Base-by-base conservation (phyloP, 192 early-diverging fungal species). In the Chytriomyces confervae region DNA sequence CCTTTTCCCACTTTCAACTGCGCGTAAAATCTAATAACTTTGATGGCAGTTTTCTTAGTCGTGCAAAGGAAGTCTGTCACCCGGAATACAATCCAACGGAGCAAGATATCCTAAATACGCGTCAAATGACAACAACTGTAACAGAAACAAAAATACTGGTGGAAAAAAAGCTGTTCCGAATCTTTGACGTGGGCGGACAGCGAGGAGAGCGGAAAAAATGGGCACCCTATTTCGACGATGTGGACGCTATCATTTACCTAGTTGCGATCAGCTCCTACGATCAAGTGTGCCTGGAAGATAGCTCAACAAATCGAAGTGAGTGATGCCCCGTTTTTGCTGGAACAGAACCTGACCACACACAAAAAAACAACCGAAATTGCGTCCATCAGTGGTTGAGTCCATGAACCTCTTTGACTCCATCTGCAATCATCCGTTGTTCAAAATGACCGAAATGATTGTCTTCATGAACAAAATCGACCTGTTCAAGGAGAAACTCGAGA, bases 1-100 rank as follows among this genome's bases (percentile, higher is more conserved):
- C n/a, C 24, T 49, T n/a, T 57, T 74, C 47, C 62, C 66, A 53
- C n/a, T 72, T 85, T 50, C 74, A n/a, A 16, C 18, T 49, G 18
- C 11, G 16, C 6, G 6, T 23, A 13, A 50, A 29, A 20, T 18
- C 61, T 60, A 44, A 76, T 77, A 43, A 61, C 80, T 47, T 62
- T 53, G 5, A 60, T 73, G 77, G 29, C 82, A 94, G 92, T 83
- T 98, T 97, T 86, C 95, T 97, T 87, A 95, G 95, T 79, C 86
- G 91, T 23, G 93, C 96, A 44, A 91, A 93, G 20, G 89, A 95
- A 50, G 61, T 91, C 46, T 79, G 83, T 8, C 51, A 77, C 10
- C 67, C 75, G 43, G 82, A 87, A 29, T 93, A 91, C 78, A 62
- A 77, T 9, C 93, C 92, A 9, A 88, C 87, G 36, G 88, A 91